Evolutionary conservation across 2,329 filamentous ascomycete species (phyloP).

Genomic region (Botrytis byssoidea): DNA sequence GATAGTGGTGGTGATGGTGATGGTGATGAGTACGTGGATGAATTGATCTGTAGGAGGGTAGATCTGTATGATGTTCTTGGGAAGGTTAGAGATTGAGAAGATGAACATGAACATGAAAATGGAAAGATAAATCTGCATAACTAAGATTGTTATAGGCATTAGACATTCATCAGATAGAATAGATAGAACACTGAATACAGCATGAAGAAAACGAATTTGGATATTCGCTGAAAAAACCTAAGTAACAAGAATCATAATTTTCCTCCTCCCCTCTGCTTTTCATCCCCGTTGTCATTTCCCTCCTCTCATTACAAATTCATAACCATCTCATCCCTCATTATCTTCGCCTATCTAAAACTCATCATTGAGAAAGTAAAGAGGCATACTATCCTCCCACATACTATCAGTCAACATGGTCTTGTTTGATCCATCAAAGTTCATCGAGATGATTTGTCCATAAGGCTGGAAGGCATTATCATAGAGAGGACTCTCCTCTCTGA

Average conservation of each 20-base stretch:
- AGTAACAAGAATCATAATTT: not conserved
- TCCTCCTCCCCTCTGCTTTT: not conserved
- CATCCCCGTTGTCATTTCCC: not conserved
- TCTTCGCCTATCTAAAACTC: conserved; percentile 9
- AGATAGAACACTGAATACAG: not conserved
- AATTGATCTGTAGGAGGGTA: not conserved
- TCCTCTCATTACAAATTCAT: not conserved
- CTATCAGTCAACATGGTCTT: conserved; percentile 38
- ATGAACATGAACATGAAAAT: too few relatives aligned
- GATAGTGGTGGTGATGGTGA: too few relatives aligned
- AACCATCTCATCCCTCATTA: not conserved
- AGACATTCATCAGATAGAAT: rapidly evolving
- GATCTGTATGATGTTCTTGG: not conserved
- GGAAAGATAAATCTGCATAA: not conserved
- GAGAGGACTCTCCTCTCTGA: conserved; percentile 43
- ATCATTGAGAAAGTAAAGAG: conserved; percentile 31
- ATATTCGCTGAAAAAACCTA: not conserved
- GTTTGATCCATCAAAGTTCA: conserved; percentile 44
- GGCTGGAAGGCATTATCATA: conserved; percentile 48
- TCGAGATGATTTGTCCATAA: conserved; percentile 46
- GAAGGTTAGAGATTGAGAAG: rapidly evolving
- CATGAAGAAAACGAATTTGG: not conserved
- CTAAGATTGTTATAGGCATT: rapidly evolving
- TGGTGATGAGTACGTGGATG: too few relatives aligned
- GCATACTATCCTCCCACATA: conserved; percentile 41